Conservation (phyloP, 306 rosid genomes). For the Biancaea sappan region DNA sequence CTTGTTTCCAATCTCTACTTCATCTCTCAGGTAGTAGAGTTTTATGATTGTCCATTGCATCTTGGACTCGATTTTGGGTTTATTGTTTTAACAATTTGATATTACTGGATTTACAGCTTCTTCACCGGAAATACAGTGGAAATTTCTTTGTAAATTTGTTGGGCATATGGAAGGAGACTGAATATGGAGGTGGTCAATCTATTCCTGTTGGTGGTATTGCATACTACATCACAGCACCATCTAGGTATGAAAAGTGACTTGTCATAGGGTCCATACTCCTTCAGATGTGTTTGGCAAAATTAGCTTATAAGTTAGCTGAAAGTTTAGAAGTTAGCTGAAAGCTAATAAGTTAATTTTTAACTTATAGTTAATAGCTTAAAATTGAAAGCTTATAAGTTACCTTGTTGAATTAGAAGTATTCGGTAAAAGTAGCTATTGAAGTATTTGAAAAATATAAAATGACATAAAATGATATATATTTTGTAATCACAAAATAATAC, state of each 20-base stretch:
- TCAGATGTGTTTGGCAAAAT: too few species aligned
- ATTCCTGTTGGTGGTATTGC: slow-evolving; percentile 94
- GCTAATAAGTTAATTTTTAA: too few species aligned
- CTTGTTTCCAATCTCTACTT: slow-evolving; percentile 91
- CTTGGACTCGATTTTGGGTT: slow-evolving; percentile 2
- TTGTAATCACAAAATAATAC: too few species aligned
- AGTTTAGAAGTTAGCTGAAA: too few species aligned
- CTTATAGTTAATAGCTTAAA: too few species aligned
- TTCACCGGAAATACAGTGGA: slow-evolving; percentile 83
- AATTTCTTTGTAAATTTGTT: slow-evolving; percentile 83
- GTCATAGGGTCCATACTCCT: background rate
- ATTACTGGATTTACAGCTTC: slow-evolving; percentile 52
- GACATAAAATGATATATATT: too few species aligned
- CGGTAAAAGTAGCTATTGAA: too few species aligned
- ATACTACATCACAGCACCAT: slow-evolving; percentile 90
- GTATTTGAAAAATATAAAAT: too few species aligned
- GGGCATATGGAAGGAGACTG: slow-evolving; percentile 97
- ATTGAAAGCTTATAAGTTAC: too few species aligned
- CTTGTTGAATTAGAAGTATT: too few species aligned
- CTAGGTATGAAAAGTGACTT: slow-evolving; percentile 59
- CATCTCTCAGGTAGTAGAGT: slow-evolving; percentile 80
- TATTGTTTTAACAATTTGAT: slow-evolving; percentile 18
- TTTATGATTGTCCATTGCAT: slow-evolving; percentile 15
- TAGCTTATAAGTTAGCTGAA: too few species aligned
- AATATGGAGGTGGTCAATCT: slow-evolving; percentile 85